These are phyloP conservation scores for Aspergillus sp. DNA, from an alignment of 2,329 filamentous ascomycete genomes.

Conservation along the genomic window DNA sequence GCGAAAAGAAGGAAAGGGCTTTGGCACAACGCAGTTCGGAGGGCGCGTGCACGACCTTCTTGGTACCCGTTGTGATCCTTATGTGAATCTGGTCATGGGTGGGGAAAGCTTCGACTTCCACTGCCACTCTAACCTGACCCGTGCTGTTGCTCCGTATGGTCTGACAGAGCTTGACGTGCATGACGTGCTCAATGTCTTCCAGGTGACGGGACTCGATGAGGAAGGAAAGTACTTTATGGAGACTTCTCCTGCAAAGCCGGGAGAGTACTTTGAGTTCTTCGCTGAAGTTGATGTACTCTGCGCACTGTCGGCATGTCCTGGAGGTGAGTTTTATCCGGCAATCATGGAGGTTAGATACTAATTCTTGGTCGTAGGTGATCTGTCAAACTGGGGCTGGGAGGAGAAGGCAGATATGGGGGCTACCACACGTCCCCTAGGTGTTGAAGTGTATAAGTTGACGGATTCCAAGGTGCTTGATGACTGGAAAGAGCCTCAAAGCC, in stretches of 20 bases:
- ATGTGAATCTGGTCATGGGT: conserved; percentile 73
- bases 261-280: conserved; percentile 70
- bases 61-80: conserved; percentile 81
- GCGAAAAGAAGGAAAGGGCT: conserved; percentile 32
- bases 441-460: conserved; percentile 68
- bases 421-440: conserved; percentile 72
- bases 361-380: conserved; percentile 54
- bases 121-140: conserved; percentile 78
- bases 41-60: conserved; percentile 75
- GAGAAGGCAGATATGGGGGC: conserved; percentile 60
- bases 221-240: conserved; percentile 75
- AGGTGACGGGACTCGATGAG: conserved; percentile 75
- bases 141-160: conserved; percentile 69
- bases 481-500: conserved; percentile 64
- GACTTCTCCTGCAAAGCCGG: conserved; percentile 48
- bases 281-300: conserved; percentile 75
- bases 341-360: conserved; percentile 7
- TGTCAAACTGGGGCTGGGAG: conserved; percentile 80
- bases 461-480: conserved; percentile 57
- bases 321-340: conserved; percentile 46
- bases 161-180: conserved; percentile 75
- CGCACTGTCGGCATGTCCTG: conserved; percentile 70
- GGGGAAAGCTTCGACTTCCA: conserved; percentile 76
- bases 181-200: conserved; percentile 83
- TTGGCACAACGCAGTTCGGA: conserved; percentile 54